phyloP scores from a whole-genome alignment of 805 yeast species.

The Sungouiella blattae region DNA sequence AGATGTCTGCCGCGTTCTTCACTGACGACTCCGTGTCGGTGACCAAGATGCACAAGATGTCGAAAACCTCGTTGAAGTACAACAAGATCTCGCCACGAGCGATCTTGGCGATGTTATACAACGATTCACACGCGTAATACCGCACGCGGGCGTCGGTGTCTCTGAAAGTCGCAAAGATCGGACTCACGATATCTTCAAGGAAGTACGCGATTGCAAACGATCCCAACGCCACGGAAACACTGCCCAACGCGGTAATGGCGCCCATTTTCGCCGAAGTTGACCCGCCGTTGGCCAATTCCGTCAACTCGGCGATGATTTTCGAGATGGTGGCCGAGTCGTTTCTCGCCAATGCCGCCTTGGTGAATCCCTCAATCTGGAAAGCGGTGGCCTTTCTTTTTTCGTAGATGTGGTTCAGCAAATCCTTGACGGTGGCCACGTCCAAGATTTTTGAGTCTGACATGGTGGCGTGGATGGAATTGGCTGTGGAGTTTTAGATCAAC shows the following conservation, averaged over 20 bases:
- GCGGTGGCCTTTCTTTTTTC: conserved; percentile 47
- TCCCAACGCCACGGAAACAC: conserved; percentile 92
- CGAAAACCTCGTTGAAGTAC: conserved; percentile 92
- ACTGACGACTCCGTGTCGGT: conserved; percentile 91
- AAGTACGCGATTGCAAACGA: conserved; percentile 77
- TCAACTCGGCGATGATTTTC: conserved; percentile 68
- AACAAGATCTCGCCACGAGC: conserved; percentile 91
- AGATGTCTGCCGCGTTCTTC: conserved; percentile 89
- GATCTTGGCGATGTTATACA: conserved; percentile 93
- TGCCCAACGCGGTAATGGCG: conserved; percentile 92
- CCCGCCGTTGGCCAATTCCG: conserved; percentile 71
- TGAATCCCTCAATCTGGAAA: conserved; percentile 69
- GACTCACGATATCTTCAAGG: conserved; percentile 82
- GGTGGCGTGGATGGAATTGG: not conserved
- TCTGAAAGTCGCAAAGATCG: conserved; percentile 91
- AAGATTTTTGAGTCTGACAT: conserved; percentile 25
- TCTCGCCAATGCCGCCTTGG: conserved; percentile 62
- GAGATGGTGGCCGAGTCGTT: conserved; percentile 60
- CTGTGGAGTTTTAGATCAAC: no score
- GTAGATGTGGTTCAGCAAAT: conserved; percentile 42
- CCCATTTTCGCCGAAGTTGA: conserved; percentile 79
- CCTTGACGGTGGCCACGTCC: conserved; percentile 37
- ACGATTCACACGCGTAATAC: conserved; percentile 93
- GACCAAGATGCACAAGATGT: conserved; percentile 82
- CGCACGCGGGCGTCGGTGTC: conserved; percentile 97